Conservation (phyloP, 2,329 filamentous ascomycete species). For the Microsporum canis region DNA sequence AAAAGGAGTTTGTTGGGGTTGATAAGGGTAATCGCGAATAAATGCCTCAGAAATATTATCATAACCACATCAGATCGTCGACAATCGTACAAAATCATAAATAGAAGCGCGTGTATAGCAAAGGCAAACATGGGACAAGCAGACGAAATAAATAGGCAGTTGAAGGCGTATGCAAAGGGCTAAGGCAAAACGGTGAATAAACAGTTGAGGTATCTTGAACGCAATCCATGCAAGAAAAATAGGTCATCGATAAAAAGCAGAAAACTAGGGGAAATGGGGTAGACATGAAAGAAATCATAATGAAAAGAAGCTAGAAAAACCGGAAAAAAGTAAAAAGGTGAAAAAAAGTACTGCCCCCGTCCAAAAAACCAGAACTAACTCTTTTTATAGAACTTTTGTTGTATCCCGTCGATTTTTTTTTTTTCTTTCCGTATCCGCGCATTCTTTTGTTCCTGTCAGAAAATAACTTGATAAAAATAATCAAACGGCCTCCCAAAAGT, state of each 20-base stretch:
- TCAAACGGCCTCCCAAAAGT: slow-evolving; percentile 3
- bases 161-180: slow-evolving; percentile 8
- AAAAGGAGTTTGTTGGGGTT: background rate
- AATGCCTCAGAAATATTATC: slow-evolving; percentile 3
- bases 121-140: background rate
- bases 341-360: background rate
- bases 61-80: slow-evolving; percentile 13
- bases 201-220: slow-evolving; percentile 7
- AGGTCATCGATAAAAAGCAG: background rate
- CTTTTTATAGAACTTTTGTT: slow-evolving; percentile 3
- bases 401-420: background rate
- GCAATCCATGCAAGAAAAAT: slow-evolving; percentile 1
- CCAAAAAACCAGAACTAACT: slow-evolving; percentile 2
- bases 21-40: background rate
- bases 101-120: background rate
- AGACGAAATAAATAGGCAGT: slow-evolving; percentile 3
- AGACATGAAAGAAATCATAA: background rate
- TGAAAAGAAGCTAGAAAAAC: background rate
- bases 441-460: slow-evolving; percentile 1
- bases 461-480: background rate
- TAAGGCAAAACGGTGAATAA: slow-evolving; percentile 4
- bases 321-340: background rate
- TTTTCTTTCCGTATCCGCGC: background rate
- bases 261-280: background rate
- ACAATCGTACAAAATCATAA: slow-evolving; percentile 16